Base-by-base conservation (phyloP, 202 grass and related monocot species). In the Hordeum pubiflorum region DNA sequence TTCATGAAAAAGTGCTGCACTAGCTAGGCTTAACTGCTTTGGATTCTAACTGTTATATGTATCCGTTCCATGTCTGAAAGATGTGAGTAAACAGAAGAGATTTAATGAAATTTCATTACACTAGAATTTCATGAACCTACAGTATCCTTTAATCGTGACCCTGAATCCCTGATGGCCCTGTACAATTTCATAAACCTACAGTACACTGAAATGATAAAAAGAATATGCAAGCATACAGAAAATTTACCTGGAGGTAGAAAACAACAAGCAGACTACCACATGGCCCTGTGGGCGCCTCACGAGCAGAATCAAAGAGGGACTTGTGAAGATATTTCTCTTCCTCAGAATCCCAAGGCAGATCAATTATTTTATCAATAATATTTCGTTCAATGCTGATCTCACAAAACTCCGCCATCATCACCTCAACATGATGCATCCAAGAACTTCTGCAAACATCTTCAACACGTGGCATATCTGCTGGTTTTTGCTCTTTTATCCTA, bases 321-420 rank as follows among this genome's bases (percentile, higher is more conserved):
- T 97, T 94, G 63, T 97, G 89, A 62, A 97, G 88, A 83, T 87
- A 80, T 72, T 91, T 94, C 72, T 92, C 94, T 84, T 97, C 94
- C 76, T 84, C 84, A 77, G 80, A 87, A 80, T 94, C 87, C 94
- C 94, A 97, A 63, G 94, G 92, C 72, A 97, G 82, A 72, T 97
- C 91, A 77, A 97, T 97, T 82, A 97, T 89, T 90, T 86, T 87
- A 85, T 94, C 89, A 74, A 85, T 86, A 60, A 89, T 55, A 46
- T 89, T 92, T 69, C 88, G 91, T 40, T 89, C 85, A 50, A 91
- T 84, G 75, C 95, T 94, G 60, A 93, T 88, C 71, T 66, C 69
- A 79, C 90, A 98, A 69, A 98, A 91, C 68, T 98, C 95, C 37
- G 80, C 85, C 71, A 85, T 80, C 81, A 98, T 82, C 46, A 89